phyloP scores from a whole-genome alignment of 352 stramenopile genomes.

The Globisporangium orthogonon region DNA sequence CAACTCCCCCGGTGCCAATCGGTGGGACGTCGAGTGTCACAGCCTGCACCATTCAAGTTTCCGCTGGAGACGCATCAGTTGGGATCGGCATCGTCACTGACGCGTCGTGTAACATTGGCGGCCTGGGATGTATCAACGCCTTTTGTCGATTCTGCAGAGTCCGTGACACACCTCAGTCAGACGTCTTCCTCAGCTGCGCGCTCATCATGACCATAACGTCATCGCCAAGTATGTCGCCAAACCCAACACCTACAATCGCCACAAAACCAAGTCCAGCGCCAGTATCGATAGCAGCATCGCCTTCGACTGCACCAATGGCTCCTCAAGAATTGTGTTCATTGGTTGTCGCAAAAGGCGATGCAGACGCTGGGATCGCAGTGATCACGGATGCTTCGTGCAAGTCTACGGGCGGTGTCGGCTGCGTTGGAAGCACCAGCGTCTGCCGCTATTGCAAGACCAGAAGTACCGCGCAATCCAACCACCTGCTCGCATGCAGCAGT shows the following conservation, averaged over 20 bases:
- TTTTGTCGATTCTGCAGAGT: constrained; percentile 31
- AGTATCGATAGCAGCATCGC: not conserved
- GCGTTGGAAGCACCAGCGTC: constrained; percentile 18
- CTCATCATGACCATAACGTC: not conserved
- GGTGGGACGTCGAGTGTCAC: not conserved
- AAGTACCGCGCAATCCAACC: constrained; percentile 18
- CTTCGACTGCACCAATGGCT: constrained; percentile 1
- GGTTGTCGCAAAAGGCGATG: constrained; percentile 10
- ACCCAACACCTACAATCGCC: not conserved
- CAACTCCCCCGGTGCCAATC: not conserved
- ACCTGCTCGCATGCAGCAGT: constrained; percentile 10
- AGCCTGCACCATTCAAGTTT: constrained; percentile 4
- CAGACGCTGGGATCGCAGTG: constrained; percentile 22
- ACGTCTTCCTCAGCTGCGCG: constrained; percentile 19
- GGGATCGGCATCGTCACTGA: constrained; percentile 16
- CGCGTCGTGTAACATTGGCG: constrained; percentile 2
- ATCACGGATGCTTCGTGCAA: constrained; percentile 18
- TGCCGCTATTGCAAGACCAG: constrained; percentile 33
- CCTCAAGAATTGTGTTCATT: constrained; percentile 3
- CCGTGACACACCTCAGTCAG: constrained; percentile 25
- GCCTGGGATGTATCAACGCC: constrained; percentile 12
- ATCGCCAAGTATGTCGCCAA: not conserved
- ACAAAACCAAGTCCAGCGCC: not conserved
- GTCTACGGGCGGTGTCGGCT: constrained; percentile 20
- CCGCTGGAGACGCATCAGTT: constrained; percentile 2